Evolutionary conservation across 176 grass and related monocot genomes (phyloP).

Genomic region (Raddia distichophylla): DNA sequence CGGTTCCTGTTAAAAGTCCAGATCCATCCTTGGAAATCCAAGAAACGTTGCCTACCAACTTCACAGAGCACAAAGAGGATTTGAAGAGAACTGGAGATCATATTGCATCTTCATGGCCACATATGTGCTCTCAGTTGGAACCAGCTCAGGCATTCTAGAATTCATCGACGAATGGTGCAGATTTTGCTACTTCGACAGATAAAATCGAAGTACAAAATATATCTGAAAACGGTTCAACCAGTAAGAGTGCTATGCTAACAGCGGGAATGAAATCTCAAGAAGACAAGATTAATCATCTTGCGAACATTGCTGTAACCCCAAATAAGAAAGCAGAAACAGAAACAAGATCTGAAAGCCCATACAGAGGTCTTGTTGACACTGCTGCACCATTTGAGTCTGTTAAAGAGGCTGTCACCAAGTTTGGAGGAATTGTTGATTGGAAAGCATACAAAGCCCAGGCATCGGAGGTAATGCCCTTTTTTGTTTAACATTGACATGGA

Average conservation of each 20-base stretch:
- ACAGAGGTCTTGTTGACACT: slow-evolving; percentile 67
- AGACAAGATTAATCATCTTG: slow-evolving; percentile 15
- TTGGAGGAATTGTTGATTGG: slow-evolving; percentile 96
- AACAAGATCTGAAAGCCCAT: slow-evolving; percentile 44
- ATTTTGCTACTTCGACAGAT: slow-evolving; percentile 29
- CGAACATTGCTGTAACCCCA: slow-evolving; percentile 16
- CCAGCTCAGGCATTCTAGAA: slow-evolving; percentile 15
- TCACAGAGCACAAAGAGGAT: slow-evolving; percentile 12
- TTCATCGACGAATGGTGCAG: slow-evolving; percentile 10
- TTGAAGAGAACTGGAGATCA: background rate
- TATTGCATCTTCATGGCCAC: slow-evolving; percentile 9
- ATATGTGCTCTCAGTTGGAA: background rate
- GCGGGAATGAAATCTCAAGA: slow-evolving; percentile 42
- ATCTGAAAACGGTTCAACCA: slow-evolving; percentile 39
- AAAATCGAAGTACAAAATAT: slow-evolving; percentile 18
- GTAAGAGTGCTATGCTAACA: slow-evolving; percentile 1
- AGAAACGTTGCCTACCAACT: too few relatives aligned
- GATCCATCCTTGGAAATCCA: too few relatives aligned
- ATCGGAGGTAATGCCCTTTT: slow-evolving; percentile 63
- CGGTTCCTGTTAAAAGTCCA: slow-evolving; percentile 36
- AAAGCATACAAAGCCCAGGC: slow-evolving; percentile 72
- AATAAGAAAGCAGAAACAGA: slow-evolving; percentile 52
- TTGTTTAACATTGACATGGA: slow-evolving; percentile 25
- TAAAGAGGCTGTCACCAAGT: slow-evolving; percentile 83
- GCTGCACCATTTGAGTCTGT: slow-evolving; percentile 91